Conservation (phyloP, 78 protist species). For the Dictyostelium intermedium region DNA sequence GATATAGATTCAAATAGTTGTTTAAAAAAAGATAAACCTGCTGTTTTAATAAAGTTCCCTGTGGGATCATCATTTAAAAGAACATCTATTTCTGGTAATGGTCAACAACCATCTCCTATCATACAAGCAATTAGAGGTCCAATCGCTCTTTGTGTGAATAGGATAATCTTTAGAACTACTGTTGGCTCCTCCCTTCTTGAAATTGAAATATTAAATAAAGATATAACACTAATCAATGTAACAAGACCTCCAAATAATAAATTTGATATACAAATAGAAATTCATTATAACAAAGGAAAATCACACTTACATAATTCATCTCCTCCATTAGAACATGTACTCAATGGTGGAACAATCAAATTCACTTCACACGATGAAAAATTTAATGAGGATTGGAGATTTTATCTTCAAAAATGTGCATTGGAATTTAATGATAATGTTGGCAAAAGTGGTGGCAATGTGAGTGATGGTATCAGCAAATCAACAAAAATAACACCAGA, state of each 20-base stretch:
- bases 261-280: neutral
- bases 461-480: neutral
- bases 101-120: neutral
- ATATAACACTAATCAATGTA: neutral
- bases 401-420: neutral
- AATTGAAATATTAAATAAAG: neutral
- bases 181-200: neutral
- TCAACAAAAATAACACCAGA: neutral
- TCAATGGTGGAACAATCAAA: neutral
- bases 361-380: neutral
- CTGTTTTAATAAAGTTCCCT: neutral
- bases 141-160: neutral
- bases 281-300: neutral
- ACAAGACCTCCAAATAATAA: neutral
- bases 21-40: neutral
- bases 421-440: neutral
- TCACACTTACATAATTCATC: neutral
- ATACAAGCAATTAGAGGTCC: neutral
- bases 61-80: neutral
- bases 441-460: neutral
- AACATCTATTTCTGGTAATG: neutral
- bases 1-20: neutral
- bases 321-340: neutral
- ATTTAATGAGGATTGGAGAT: neutral
- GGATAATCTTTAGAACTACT: neutral